phyloP scores from a whole-genome alignment of 106 monocot species.

The Apostasia ramifera region DNA sequence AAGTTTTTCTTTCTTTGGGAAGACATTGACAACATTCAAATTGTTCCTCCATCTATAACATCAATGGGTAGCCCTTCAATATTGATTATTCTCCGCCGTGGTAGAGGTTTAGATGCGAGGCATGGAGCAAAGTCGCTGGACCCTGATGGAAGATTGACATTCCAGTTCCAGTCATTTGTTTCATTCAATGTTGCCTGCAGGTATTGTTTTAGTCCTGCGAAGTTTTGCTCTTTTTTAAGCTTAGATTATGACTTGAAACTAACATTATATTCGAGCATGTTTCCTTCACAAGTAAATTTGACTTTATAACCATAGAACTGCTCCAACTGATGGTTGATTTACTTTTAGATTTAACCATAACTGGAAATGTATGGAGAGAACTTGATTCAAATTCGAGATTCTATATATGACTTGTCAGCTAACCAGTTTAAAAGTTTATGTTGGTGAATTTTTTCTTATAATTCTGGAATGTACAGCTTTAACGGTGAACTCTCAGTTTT shows the following conservation, averaged over 20 bases:
- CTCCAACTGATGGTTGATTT: too few species aligned
- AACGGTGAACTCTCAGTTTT: background rate
- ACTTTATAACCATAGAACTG: too few species aligned
- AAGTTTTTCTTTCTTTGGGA: conserved; percentile 91
- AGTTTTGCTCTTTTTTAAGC: too few species aligned
- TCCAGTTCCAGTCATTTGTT: conserved; percentile 84
- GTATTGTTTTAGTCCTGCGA: conserved; percentile 11
- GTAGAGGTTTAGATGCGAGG: conserved; percentile 72
- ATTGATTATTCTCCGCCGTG: conserved; percentile 53
- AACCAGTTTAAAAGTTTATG: too few species aligned
- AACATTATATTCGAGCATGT: too few species aligned
- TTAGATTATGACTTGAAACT: too few species aligned
- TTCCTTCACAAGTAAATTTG: too few species aligned
- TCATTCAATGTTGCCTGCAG: conserved; percentile 70
- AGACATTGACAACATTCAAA: conserved; percentile 79
- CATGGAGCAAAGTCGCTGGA: conserved; percentile 71
- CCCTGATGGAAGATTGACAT: conserved; percentile 62
- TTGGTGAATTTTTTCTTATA: too few species aligned
- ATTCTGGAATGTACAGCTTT: too few species aligned
- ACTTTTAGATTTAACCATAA: too few species aligned
- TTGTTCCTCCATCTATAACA: conserved; percentile 57
- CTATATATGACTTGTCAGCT: background rate
- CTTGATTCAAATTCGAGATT: background rate
- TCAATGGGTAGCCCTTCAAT: conserved; percentile 77
- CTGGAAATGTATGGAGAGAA: too few species aligned